These are phyloP conservation scores for Durio zibethinus DNA, from an alignment of 345 rosid genomes.

Conservation along the genomic window DNA sequence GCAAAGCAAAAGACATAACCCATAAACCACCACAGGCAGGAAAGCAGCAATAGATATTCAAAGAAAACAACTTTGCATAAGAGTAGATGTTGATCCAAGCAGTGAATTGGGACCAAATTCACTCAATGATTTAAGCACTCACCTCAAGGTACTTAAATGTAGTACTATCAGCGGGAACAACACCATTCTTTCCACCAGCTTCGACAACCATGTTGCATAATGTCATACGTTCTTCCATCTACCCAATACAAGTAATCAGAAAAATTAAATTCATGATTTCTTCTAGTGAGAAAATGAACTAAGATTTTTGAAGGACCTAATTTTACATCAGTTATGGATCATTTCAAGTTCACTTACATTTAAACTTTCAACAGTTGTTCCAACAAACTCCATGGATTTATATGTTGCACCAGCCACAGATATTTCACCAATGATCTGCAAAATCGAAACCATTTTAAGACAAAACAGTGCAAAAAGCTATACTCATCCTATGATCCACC, in stretches of 20 bases:
- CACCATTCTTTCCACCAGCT: constrained; percentile 98
- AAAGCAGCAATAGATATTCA: not conserved
- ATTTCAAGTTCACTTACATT: constrained; percentile 44
- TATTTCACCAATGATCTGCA: constrained; percentile 95
- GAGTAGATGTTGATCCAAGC: not conserved
- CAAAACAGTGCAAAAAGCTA: not conserved
- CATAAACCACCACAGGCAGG: not conserved
- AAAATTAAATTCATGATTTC: not conserved
- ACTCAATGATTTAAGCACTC: not conserved
- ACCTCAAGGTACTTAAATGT: constrained; percentile 94
- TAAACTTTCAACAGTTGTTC: constrained; percentile 82
- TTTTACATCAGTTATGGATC: not conserved
- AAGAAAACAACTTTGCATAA: not conserved
- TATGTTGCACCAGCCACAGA: constrained; percentile 97
- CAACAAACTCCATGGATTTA: constrained; percentile 95
- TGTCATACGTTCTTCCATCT: constrained; percentile 99
- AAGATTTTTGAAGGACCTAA: not conserved
- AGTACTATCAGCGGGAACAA: constrained; percentile 86
- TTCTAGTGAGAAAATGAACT: not conserved
- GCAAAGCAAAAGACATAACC: constrained; percentile 18
- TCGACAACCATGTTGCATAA: constrained; percentile 96
- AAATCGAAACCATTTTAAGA: not conserved
- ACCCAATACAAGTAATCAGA: constrained; percentile 19
- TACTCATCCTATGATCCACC: not conserved
- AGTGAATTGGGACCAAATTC: not conserved